Conservation (phyloP, 371 early-diverging fungal species). For the Dinochytrium kinnereticum region DNA sequence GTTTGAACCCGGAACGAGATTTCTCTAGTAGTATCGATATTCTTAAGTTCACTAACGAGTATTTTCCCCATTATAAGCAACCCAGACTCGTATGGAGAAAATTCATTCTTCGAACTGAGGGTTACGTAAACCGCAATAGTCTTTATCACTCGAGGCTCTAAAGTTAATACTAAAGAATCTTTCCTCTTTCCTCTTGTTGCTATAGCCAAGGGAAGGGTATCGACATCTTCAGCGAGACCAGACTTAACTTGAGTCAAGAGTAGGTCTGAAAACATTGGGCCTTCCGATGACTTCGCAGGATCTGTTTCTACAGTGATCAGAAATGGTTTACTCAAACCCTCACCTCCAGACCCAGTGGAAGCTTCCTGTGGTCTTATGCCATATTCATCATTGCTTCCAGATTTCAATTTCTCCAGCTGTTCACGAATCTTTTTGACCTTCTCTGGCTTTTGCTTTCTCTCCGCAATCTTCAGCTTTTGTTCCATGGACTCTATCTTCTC, state of each 20-base stretch:
- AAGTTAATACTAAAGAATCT: conserved; percentile 67
- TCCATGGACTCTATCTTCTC: conserved; percentile 94
- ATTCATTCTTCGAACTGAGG: not conserved
- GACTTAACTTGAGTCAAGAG: too few species aligned
- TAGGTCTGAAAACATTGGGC: too few species aligned
- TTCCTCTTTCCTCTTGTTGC: not conserved
- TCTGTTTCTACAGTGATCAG: too few species aligned
- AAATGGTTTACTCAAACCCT: too few species aligned
- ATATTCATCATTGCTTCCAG: conserved; percentile 32
- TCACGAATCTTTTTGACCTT: conserved; percentile 87
- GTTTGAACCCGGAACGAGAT: conserved; percentile 48
- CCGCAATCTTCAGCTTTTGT: conserved; percentile 96
- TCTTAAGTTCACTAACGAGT: conserved; percentile 89
- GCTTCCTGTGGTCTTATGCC: too few species aligned
- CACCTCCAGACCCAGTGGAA: too few species aligned
- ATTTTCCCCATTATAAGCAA: conserved; percentile 30
- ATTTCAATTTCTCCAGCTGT: conserved; percentile 65
- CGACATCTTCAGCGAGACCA: too few species aligned
- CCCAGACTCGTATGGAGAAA: not conserved
- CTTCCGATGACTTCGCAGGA: too few species aligned
- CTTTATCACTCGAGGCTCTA: conserved; percentile 75
- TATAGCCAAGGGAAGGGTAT: not conserved
- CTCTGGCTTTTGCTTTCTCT: conserved; percentile 86
- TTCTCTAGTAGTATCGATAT: conserved; percentile 71
- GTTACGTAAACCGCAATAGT: conserved; percentile 61